Base-by-base conservation (phyloP, 257 asterid genomes). In the Nicotiana benthamiana region DNA sequence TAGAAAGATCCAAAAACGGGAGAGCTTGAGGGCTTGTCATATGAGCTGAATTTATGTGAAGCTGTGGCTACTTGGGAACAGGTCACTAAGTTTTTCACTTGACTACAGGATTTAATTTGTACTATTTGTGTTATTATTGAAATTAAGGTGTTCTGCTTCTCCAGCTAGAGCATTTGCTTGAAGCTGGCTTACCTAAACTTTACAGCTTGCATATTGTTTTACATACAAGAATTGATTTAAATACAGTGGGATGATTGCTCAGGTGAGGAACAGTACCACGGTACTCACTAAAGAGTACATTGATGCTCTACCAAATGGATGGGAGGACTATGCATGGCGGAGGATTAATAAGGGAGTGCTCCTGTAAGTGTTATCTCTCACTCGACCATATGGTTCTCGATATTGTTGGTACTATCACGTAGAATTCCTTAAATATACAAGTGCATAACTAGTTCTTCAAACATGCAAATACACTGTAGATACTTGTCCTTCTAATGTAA, bases 41-140 rank as follows among this genome's bases (percentile, higher is more conserved):
- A 82, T 85, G 88, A 82, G 32, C 88, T 90, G 75, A 88, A 94
- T 82, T 90, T 96, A 54, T 96, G 99, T 83, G 99, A 96, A 88
- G 99, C 99, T 80, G 95, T 96, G 79, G 97, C 99, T 81, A 91
- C 96, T 83, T 96, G 99, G 99, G 97, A 96, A 83, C 98, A 96
- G 99, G 99, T 96, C 89, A 85, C 91, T 80, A 40, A 76, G 57
- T 43, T 75, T 59, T 82, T 56, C 30, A 56, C 52, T 20, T 16
- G 43, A 74, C 77, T 72, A 15, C 61, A 46, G 24, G 78, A 74
- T 24, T 48, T 22, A 26, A 8, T 22, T 59, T 74, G 43, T 74
- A 48, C 15, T 46, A 16, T 74, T 74, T 46, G 17, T 74, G 61
- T 15, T 74, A 46, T 7, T 48, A 74, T 26, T 74, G 78, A 74